Base-by-base conservation (phyloP, 164 flowering plant genomes). In the Tinospora cordifolia region DNA sequence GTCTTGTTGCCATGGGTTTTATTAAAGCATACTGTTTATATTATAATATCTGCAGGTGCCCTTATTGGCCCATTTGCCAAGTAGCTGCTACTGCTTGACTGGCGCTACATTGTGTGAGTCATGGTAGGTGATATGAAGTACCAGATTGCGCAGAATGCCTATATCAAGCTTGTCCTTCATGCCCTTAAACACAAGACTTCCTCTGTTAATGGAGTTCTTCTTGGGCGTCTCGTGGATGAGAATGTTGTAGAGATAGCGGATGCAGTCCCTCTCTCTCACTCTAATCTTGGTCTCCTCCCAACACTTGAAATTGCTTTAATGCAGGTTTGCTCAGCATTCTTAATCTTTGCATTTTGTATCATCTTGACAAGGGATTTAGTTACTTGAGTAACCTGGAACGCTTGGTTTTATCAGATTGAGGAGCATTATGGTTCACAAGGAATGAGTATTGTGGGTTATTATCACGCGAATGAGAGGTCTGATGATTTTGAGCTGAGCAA, bases 231-330 rank as follows among this genome's bases (percentile, higher is more conserved):
- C 73, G 67, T 81, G 74, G 59, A 75, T 57, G 73, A 44, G 27
- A 72, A 67, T 38, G 60, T 78, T 62, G 82, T 90, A 30, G 90
- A 90, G 80, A 87, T 95, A 80, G 26, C 77, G 65, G 99, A 95
- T n/a, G 81, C 96, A 27, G 87, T 95, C 44, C 97, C 99, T 65
- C 92, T 95, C 69, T 95, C 89, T 70, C 99, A 94, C 81, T 84
- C 96, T 70, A 86, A 82, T 76, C 84, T 95, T 79, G 87, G 87
- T 44, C 89, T 92, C 65, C 89, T 95, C 41, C 96, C 98, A 36
- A 79, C 89, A 7, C 92, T 95, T 63, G 99, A 95, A 84, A 90
- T 95, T 81, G 87, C 99, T 13, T 88, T 95, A 9, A 75, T 86
- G 57, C 89, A 83, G 86, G 98, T 92, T 59, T 39, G 63, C 38